Evolutionary conservation across 2,329 filamentous ascomycete species (phyloP).

Genomic region (Trichoderma lentiforme): DNA sequence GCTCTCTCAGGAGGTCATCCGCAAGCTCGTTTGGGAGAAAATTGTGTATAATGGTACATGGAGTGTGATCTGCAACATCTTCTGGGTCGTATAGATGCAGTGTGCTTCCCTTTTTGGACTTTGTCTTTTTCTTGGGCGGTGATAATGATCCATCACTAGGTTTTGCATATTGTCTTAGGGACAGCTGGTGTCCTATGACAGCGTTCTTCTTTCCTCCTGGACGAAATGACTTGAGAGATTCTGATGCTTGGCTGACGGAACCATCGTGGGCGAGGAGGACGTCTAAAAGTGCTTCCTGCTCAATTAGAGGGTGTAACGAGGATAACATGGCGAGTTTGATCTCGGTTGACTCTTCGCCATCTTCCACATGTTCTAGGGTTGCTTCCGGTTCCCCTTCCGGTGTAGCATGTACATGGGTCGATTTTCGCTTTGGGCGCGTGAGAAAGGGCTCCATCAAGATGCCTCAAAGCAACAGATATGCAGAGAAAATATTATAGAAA

Average conservation of each 20-base stretch:
- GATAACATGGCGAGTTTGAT: constrained; percentile 81
- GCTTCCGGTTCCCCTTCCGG: constrained; percentile 22
- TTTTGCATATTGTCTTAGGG: constrained; percentile 52
- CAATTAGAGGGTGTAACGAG: constrained; percentile 66
- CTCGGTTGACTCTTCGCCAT: constrained; percentile 77
- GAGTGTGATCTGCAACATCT: constrained; percentile 78
- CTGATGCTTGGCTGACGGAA: constrained; percentile 63
- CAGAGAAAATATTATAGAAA: neutral
- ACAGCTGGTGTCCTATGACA: constrained; percentile 58
- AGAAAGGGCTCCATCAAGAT: constrained; percentile 57
- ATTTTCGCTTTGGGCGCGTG: constrained; percentile 51
- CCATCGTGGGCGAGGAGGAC: constrained; percentile 75
- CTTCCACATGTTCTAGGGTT: constrained; percentile 32
- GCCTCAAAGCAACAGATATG: neutral
- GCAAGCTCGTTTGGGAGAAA: constrained; percentile 74
- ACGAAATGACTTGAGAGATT: constrained; percentile 44
- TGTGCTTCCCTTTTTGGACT: constrained; percentile 76
- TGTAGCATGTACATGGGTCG: constrained; percentile 27
- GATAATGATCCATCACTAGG: constrained; percentile 11
- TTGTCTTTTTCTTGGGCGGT: constrained; percentile 45
- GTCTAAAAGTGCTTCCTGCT: constrained; percentile 70
- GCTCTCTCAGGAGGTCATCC: constrained; percentile 68
- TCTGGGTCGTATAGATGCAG: constrained; percentile 78
- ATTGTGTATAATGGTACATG: constrained; percentile 89
- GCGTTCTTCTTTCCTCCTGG: constrained; percentile 33